Evolutionary conservation across 805 yeast genomes (phyloP), one percentile per base, ranked within the genome.

Genomic region (Candida golubevii): DNA sequence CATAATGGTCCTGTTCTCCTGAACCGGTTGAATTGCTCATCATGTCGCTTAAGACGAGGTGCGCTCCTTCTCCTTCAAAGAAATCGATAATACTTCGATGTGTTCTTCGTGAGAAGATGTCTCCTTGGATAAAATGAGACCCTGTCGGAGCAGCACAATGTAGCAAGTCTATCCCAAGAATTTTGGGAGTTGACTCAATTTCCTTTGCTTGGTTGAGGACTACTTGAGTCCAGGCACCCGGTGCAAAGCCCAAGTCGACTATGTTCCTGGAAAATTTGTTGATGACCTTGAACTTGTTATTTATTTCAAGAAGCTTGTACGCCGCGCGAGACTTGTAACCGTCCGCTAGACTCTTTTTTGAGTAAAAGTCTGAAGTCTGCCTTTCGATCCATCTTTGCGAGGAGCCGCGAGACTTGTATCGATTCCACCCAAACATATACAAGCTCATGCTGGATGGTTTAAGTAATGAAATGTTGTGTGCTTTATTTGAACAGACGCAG

Each of bases 1-100:
- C 80, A 11, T 76, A 67, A 64, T 91, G 98, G 62, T 91, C 99
- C 50, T 79, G 78, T 34, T 85, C 80, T 8, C 82, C 78, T 34
- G 87, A 66, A 4, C 99, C 98, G 11, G 89, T 73, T 4, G 97
- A 88, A 59, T 91, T 91, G 38, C 88, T 86, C 86, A 91, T 85
- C 98, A 97, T 91, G 67, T 72, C 71, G 61, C 81, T 85, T 38
- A 96, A 80, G 44, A 77, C 77, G 35, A 70, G 53, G 46, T 73
- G 72, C 8, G 65, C 55, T 0, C 31, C 41, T 45, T 56, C 48
- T n/a, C 56, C 61, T 4, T 55, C 50, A 51, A 85, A 84, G 55
- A 74, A 77, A 1, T 71, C 66, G 35, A 77, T 61, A 8, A 87
- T 78, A 14, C 70, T 57, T 5, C 66, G 65, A 44, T 86, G 93